Percentiles rank a stretch among this genome's conserved stretches.
phyloP scores from a whole-genome alignment of 768 basidiomycete species.

The Tubosaeta brunneosetosa region DNA sequence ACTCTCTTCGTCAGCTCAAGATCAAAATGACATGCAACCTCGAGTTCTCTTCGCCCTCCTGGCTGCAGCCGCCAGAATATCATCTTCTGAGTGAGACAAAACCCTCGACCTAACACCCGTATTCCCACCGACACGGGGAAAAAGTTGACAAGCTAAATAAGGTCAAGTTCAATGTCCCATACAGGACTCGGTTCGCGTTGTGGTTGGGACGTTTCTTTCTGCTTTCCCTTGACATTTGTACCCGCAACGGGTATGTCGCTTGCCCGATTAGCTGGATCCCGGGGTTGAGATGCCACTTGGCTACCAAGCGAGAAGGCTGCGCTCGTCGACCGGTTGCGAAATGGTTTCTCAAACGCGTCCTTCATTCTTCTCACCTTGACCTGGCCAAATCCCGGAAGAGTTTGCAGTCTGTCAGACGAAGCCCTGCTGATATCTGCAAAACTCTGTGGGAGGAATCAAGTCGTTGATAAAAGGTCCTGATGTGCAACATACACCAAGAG shows the following conservation, averaged over 20 bases:
- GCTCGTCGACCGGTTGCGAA: slow-evolving; percentile 63
- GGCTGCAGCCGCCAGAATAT: background rate
- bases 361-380: slow-evolving; percentile 89
- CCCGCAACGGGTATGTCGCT: background rate
- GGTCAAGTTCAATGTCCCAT: slow-evolving; percentile 72
- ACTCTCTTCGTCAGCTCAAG: too few relatives aligned
- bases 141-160: slow-evolving; percentile 28
- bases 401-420: slow-evolving; percentile 67
- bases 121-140: slow-evolving; percentile 4
- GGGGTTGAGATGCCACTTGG: slow-evolving; percentile 14
- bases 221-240: slow-evolving; percentile 15
- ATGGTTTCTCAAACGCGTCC: slow-evolving; percentile 87
- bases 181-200: slow-evolving; percentile 49
- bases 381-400: slow-evolving; percentile 89
- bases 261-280: background rate
- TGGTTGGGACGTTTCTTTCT: slow-evolving; percentile 13
- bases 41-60: background rate
- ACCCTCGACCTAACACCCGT: background rate
- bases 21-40: background rate
- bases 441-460: slow-evolving; percentile 49
- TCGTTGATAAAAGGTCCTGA: background rate
- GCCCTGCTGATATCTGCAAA: slow-evolving; percentile 78
- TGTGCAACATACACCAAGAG: slow-evolving; percentile 72
- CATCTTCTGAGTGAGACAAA: background rate
- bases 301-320: slow-evolving; percentile 33